phyloP scores from a whole-genome alignment of 768 basidiomycete genomes.

The Trametes punicea region DNA sequence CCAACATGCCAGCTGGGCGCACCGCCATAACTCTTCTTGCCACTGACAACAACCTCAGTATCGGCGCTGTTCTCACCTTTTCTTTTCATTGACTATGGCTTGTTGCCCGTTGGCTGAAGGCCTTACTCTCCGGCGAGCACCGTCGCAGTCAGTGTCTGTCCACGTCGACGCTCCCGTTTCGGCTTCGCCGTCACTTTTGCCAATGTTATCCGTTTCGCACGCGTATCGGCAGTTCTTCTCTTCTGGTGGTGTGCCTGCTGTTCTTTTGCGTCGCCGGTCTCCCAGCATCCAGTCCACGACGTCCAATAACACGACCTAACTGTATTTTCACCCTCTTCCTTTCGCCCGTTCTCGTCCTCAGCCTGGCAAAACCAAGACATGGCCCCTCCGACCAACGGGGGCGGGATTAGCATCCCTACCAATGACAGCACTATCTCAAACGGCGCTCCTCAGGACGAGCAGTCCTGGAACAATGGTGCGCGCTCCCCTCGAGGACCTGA shows the following conservation, averaged over 20 bases:
- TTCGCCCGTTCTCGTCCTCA: constrained; percentile 43
- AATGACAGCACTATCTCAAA: constrained; percentile 45
- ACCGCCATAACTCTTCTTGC: constrained; percentile 21
- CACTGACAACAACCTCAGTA: constrained; percentile 21
- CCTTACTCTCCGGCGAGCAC: constrained; percentile 16
- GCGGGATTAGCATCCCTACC: constrained; percentile 69
- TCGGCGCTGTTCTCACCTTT: constrained; percentile 1
- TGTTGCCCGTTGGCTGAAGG: constrained; percentile 31
- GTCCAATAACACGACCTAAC: constrained; percentile 41
- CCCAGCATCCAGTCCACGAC: constrained; percentile 26
- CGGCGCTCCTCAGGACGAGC: constrained; percentile 54
- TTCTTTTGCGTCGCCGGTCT: constrained; percentile 25
- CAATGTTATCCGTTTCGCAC: constrained; percentile 5
- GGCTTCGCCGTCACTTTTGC: constrained; percentile 4
- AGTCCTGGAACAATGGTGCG: constrained; percentile 46
- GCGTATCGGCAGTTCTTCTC: constrained; percentile 9
- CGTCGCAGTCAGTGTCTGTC: constrained; percentile 5
- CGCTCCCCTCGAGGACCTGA: constrained; percentile 49
- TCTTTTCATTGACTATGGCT: constrained; percentile 8
- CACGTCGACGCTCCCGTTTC: constrained; percentile 17
- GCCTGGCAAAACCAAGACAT: constrained; percentile 86
- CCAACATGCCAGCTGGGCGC: constrained; percentile 8
- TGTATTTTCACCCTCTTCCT: constrained; percentile 31
- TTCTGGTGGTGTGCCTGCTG: constrained; percentile 16
- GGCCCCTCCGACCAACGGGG: constrained; percentile 49